Evolutionary conservation across 169 alveolate species (phyloP).

Genomic region (Ichthyophthirius multifiliis): DNA sequence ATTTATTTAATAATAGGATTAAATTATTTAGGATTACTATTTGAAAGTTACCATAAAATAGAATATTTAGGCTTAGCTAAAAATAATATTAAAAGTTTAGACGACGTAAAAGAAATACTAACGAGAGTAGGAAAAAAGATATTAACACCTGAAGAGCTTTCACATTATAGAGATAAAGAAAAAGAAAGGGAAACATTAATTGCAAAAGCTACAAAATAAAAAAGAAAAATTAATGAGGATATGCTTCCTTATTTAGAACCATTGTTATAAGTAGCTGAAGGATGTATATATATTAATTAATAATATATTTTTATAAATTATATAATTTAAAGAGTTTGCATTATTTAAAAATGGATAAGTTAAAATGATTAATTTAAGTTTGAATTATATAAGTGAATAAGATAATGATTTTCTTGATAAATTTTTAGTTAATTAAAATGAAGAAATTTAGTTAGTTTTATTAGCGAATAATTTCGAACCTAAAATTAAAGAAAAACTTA

Average conservation of each 20-base stretch:
- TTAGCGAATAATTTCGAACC: background rate
- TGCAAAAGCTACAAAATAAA: constrained; percentile 21
- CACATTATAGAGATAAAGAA: constrained; percentile 20
- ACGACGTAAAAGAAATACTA: constrained; percentile 18
- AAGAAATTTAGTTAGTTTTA: background rate
- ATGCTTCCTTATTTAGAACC: constrained; percentile 22
- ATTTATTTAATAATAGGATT: background rate
- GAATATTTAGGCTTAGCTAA: constrained; percentile 34
- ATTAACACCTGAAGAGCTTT: constrained; percentile 16
- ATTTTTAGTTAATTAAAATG: background rate
- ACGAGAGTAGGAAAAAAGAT: constrained; percentile 9
- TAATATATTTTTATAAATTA: background rate
- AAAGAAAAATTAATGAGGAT: constrained; percentile 28
- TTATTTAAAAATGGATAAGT: background rate
- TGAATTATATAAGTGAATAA: background rate
- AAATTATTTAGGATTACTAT: background rate
- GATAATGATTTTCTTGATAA: background rate
- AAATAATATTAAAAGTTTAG: constrained; percentile 15
- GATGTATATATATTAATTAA: background rate
- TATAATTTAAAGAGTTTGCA: background rate
- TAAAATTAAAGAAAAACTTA: background rate
- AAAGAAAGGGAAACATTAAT: constrained; percentile 33
- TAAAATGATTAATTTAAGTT: background rate
- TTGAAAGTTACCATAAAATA: background rate
- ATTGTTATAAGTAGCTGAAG: background rate